Evolutionary conservation across 345 rosid species (phyloP), one percentile per base, ranked within the genome.

Genomic region (Pugionium cornutum): DNA sequence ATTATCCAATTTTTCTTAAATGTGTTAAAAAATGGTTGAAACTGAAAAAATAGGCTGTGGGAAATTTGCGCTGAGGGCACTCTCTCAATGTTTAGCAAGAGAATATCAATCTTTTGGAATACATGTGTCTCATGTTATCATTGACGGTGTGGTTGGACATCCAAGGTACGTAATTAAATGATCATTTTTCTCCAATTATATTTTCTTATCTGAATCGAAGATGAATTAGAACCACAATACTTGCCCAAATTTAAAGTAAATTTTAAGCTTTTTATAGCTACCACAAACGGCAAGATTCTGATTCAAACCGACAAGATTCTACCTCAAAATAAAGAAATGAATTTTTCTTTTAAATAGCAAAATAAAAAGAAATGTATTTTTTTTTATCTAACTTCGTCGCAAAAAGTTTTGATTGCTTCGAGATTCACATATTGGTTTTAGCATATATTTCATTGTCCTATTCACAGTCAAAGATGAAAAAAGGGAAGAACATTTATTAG

Each of bases 111-210:
- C 85, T 63, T 73, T 76, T 36, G 98, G 98, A 7, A 80, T 92
- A 7, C 98, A 92, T 69, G 85, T 92, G 54, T 96, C 96, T 3
- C 98, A 92, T 71, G 82, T 92, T 49, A 79, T 92, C 80, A 80
- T 92, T 27, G 89, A 89, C 43, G 98, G 97, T 11, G 80, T 84
- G 28, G 78, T 89, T 64, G 97, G 97, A 67, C 84, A 80, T 41
- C 85, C 96, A 7, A 77, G 95, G 98, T 78, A 66, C 30, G 40
- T 40, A 41, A 26, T 47, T 31, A 29, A 45, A 28, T 46, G 4
- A 28, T 47, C 8, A 10, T 45, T 62, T 36, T 37, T 6, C n/a
- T 66, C 36, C 62, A n/a, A 5, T 28, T 58, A 6, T 29, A 29
- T 43, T 5, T 8, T 9, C 5, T 28, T 41, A 41, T 41, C 1